Evolutionary conservation across 768 basidiomycete genomes (phyloP).

Genomic region (Termitomyces sp.): DNA sequence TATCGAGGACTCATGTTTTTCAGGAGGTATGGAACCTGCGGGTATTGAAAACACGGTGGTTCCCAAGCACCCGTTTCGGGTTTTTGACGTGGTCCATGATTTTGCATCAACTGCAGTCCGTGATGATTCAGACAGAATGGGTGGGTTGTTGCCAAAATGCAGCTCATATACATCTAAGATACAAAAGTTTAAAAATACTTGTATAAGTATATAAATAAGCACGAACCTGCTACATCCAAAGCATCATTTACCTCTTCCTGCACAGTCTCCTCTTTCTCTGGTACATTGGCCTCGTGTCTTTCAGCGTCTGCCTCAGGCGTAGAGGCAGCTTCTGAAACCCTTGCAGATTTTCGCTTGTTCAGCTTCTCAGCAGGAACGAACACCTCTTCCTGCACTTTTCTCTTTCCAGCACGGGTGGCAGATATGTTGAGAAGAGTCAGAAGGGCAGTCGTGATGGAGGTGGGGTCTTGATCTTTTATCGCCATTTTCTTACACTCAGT

Average conservation of each 20-base stretch:
- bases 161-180: slow-evolving; percentile 53
- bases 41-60: slow-evolving; percentile 44
- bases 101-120: slow-evolving; percentile 48
- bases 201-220: background rate
- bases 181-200: background rate
- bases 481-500: slow-evolving; percentile 2
- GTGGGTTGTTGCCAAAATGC: slow-evolving; percentile 66
- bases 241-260: slow-evolving; percentile 22
- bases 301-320: background rate
- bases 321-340: slow-evolving; percentile 23
- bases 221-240: slow-evolving; percentile 22
- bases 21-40: slow-evolving; percentile 26
- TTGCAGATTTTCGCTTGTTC: slow-evolving; percentile 55
- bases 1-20: slow-evolving; percentile 21
- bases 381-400: slow-evolving; percentile 37
- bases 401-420: slow-evolving; percentile 64
- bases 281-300: slow-evolving; percentile 7
- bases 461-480: slow-evolving; percentile 17
- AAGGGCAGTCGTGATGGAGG: slow-evolving; percentile 67
- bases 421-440: slow-evolving; percentile 89
- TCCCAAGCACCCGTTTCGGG: slow-evolving; percentile 55
- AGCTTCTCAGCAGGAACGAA: slow-evolving; percentile 50
- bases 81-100: slow-evolving; percentile 50
- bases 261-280: slow-evolving; percentile 9
- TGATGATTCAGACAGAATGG: slow-evolving; percentile 41